Base-by-base conservation (phyloP, 202 grass and related monocot species). In the Schoenoplectus triqueter region DNA sequence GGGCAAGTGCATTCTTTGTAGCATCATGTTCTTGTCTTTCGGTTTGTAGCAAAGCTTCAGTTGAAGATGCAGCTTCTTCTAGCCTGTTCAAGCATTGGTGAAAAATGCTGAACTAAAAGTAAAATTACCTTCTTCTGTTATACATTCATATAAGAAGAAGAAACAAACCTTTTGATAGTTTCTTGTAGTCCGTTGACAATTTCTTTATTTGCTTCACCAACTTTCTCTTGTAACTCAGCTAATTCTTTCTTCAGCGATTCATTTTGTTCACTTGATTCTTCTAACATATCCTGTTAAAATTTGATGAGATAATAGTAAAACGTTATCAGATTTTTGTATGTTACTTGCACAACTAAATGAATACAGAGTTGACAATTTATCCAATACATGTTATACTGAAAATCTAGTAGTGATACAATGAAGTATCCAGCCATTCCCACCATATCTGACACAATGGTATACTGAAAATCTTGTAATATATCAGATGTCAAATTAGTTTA, bases 241-340 rank as follows among this genome's bases (percentile, higher is more conserved):
- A 88, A 83, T 80, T 90, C 83, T 85, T 88, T 94, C 91, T 86
- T 83, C 41, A 83, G 86, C 42, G 74, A 88, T 76, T 80, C 84
- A 88, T 92, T 92, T 80, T 94, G 86, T 92, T 90, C 85, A 75
- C 82, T 88, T 92, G 89, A 88, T 87, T 87, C 88, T 88, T 85
- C 86, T 54, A 92, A 90, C 63, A 90, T 82, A 69, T 81, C 82
- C 85, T 94, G 22, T 70, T 41, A 10, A 4, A 78, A 78, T 59
- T 44, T 83, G 44, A 83, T 31, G 41, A 83, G 41, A 56, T 83
- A 52, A 42, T 56, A 13, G 21, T 60, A 60, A 49, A 73, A 49
- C 5, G 45, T 69, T 17, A 3, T 39, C 3, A 15, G 5, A 31
- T 31, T 45, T 42, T 4, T 6, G 15, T 69, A 14, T 69, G 40